Base-by-base conservation (phyloP, 805 yeast species). In the Candida sithepensis region DNA sequence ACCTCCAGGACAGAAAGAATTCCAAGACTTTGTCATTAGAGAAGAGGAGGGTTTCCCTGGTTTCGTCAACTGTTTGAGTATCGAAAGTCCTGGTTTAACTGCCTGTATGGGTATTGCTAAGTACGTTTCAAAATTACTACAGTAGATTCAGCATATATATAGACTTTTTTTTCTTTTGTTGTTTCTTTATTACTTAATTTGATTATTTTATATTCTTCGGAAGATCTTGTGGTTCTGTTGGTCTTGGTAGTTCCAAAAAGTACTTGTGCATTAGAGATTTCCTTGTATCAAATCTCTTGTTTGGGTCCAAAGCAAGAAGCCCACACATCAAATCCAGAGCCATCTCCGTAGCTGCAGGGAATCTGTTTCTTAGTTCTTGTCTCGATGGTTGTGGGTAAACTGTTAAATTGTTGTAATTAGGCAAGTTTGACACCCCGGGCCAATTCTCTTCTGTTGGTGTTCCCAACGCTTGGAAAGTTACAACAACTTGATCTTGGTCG, bases 381-480 rank as follows among this genome's bases (percentile, higher is more conserved):
- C 88, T 72, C 0, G 90, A 77, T 0, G 97, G 97, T 14, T 83
- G 82, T 3, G 97, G 96, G 61, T 87, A 91, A 23, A 82, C 78
- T 39, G 80, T 79, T 52, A 87, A 69, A 33, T 88, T 80, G 58
- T 85, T 81, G 63, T 88, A 94, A 23, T 80, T 73, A 0, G 96
- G 94, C 43, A 94, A 74, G 49, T 78, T 73, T 1, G 91, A 78
- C 2, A 92, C 95, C 42, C 89, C 87, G 0, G 96, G 96, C 99
- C 99, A 94, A 2, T 73, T 81, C 28, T 77, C 81, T 55, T 91
- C 97, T 0, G 96, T 87, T 4, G 99, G 99, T 0, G 99, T 91
- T 0, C 99, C 99, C 49, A 92, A 69, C 0, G 98, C 99, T 60
- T 88, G 81, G 64, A 94, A 92, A 0, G 98, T 94, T n/a, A 90